A percentile compares a stretch with the other conserved stretches of the same genome.
These are phyloP conservation scores for Isoetes taiwanensis DNA, from an alignment of 75 land plant species.

Conservation along the genomic window DNA sequence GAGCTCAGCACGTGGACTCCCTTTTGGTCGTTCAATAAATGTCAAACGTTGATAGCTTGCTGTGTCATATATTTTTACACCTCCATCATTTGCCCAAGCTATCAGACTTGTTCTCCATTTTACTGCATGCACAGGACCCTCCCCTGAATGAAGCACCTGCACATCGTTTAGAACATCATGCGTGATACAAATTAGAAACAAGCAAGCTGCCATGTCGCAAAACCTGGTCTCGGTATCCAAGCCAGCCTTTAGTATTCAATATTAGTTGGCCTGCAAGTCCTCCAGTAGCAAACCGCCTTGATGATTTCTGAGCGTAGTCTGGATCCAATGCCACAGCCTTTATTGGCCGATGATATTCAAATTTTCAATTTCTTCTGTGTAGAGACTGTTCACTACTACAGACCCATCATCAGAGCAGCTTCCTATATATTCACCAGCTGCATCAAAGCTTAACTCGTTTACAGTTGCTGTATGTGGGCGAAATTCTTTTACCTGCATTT, in stretches of 20 bases:
- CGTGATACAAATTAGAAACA: neutral
- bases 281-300: slow-evolving; percentile 81
- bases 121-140: slow-evolving; percentile 90
- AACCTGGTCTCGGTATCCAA: slow-evolving; percentile 77
- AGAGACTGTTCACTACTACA: slow-evolving; percentile 80
- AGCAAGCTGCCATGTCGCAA: neutral
- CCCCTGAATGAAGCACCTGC: slow-evolving; percentile 84
- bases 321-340: slow-evolving; percentile 93
- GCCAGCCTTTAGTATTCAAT: slow-evolving; percentile 70
- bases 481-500: slow-evolving; percentile 75
- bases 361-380: slow-evolving; percentile 71
- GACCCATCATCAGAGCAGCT: slow-evolving; percentile 98
- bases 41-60: slow-evolving; percentile 74
- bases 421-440: slow-evolving; percentile 76
- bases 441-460: slow-evolving; percentile 86
- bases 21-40: slow-evolving; percentile 69
- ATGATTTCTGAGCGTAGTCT: slow-evolving; percentile 55
- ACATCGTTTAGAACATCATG: neutral
- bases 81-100: slow-evolving; percentile 99
- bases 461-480: slow-evolving; percentile 72
- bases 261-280: slow-evolving; percentile 87
- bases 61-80: slow-evolving; percentile 88
- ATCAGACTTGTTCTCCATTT: slow-evolving; percentile 86
- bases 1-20: slow-evolving; percentile 76
- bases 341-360: slow-evolving; percentile 91